Base-by-base conservation (phyloP, 2,329 filamentous ascomycete species). In the Fusarium stilboides region DNA sequence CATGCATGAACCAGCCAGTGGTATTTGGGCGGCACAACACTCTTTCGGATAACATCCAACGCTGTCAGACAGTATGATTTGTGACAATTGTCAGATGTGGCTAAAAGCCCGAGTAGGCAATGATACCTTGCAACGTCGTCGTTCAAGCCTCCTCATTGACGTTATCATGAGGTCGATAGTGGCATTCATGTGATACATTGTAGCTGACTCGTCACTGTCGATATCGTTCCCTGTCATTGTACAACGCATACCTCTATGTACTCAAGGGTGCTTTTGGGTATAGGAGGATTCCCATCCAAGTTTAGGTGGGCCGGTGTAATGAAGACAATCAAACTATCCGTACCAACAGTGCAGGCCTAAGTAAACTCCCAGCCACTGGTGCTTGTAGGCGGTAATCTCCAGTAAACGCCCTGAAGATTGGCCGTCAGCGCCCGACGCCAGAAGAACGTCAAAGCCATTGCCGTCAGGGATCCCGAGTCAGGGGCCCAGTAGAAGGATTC, bases 401-500 rank as follows among this genome's bases (percentile, higher is more conserved):
- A 49, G 59, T 33, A 47, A 51, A 62, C 59, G 62, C 61, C 53
- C 60, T 59, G 57, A 37, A 33, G 47, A 57, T 57, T 55, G 46
- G 57, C 50, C 55, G 39, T 47, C 65, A 59, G 51, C 43, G 49
- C 36, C 57, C 45, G 47, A 52, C 70, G 50, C 59, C 63, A 61
- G 68, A 64, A 36, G 47, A 51, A 68, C 58, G 62, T 62, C 62
- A 57, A 57, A 49, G 50, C 56, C 45, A 55, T 60, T n/a, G 53
- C 39, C 37, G 40, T 57, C 70, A 73, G 49, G 65, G 70, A 70
- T 55, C 33, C 43, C 54, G 50, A 64, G 62, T 57, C 52, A 52
- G 57, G 62, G 64, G 28, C 39, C 43, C 57, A 43, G 44, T 36
- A 62, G 70, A 74, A 74, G 68, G 72, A 69, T 74, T 74, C 72